phyloP scores from a whole-genome alignment of 805 yeast genomes.

The Spencermartinsiella europaea region DNA sequence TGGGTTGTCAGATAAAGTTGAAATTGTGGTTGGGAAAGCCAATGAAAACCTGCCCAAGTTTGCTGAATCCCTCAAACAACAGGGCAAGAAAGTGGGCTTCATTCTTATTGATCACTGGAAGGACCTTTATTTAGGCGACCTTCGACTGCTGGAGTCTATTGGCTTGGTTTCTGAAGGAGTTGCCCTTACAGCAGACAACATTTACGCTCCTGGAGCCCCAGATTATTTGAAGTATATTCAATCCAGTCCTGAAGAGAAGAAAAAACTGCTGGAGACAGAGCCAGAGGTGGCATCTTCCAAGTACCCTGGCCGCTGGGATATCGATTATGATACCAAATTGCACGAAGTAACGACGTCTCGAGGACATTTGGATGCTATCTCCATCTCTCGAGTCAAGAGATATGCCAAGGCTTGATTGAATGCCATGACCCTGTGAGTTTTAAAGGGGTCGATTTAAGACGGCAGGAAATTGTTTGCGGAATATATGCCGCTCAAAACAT shows the following conservation, averaged over 20 bases:
- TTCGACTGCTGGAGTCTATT: too few species aligned
- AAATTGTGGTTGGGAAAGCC: conserved; percentile 18
- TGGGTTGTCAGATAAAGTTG: conserved; percentile 13
- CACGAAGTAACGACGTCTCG: not conserved
- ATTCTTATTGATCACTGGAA: conserved; percentile 17
- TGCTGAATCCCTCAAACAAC: conserved; percentile 1
- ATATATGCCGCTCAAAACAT: too few species aligned
- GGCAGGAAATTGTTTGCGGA: too few species aligned
- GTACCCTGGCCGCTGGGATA: not conserved
- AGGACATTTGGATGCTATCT: too few species aligned
- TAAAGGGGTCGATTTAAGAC: too few species aligned
- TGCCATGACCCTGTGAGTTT: too few species aligned
- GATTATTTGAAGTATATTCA: not conserved
- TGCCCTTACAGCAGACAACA: too few species aligned
- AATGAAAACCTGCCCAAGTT: conserved; percentile 12
- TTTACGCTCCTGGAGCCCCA: not conserved
- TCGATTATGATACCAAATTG: not conserved
- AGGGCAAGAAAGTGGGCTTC: conserved; percentile 11
- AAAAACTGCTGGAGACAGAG: not conserved
- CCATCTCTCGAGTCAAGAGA: too few species aligned
- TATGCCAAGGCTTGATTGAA: too few species aligned
- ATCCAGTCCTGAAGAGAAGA: not conserved
- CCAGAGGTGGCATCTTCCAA: not conserved
- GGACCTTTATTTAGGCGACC: too few species aligned
- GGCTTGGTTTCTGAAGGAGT: too few species aligned